Conservation (phyloP, 257 asterid genomes). For the Ophiorrhiza pumila region DNA sequence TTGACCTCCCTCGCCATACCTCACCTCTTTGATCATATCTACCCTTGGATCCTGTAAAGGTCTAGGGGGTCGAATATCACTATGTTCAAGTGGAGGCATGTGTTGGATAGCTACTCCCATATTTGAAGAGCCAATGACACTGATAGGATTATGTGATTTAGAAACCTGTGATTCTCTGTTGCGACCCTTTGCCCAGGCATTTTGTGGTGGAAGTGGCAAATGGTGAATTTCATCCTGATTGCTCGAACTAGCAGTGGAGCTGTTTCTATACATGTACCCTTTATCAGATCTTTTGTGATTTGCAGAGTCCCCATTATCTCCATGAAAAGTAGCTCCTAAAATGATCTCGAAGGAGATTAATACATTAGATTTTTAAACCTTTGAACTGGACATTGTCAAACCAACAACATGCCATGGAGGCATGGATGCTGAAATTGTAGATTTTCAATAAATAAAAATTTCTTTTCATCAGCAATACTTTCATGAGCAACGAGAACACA, state of each 20-base stretch:
- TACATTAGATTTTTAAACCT: background rate
- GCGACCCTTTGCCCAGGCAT: constrained; percentile 56
- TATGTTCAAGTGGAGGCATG: constrained; percentile 38
- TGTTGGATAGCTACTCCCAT: constrained; percentile 33
- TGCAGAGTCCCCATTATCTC: constrained; percentile 38
- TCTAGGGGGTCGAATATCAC: constrained; percentile 40
- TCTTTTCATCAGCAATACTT: no score
- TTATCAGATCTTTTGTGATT: constrained; percentile 44
- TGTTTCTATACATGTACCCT: constrained; percentile 36
- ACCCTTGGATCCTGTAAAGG: constrained; percentile 38
- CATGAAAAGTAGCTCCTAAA: constrained; percentile 43
- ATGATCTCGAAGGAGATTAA: background rate
- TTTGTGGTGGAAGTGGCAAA: constrained; percentile 38
- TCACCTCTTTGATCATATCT: constrained; percentile 32
- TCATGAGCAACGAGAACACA: no score
- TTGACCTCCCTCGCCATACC: constrained; percentile 51
- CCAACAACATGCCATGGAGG: background rate
- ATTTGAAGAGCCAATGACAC: constrained; percentile 39
- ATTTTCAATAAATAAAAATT: background rate
- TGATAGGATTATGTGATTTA: constrained; percentile 37
- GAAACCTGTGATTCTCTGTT: constrained; percentile 50
- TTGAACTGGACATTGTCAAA: background rate
- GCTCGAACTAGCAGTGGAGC: constrained; percentile 43
- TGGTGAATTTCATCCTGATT: constrained; percentile 41
- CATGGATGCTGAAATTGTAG: background rate